Percentiles rank a stretch among this genome's conserved stretches.
Conservation (phyloP, 2,329 filamentous ascomycete species). For the Fusarium devonianum region DNA sequence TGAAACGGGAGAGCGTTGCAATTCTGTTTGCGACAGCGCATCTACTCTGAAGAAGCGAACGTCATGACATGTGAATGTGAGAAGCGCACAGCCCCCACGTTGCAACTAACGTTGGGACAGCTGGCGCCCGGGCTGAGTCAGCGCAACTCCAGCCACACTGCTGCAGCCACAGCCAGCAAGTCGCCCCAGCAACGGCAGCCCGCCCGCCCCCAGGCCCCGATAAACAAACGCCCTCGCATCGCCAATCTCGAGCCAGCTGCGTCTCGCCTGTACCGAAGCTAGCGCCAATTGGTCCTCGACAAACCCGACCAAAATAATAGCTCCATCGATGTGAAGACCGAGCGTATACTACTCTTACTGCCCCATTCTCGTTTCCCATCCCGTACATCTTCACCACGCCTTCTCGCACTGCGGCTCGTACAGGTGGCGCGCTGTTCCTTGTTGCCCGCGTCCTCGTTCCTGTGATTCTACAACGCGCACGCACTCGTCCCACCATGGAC, state of each 20-base stretch:
- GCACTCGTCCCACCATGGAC: slow-evolving; percentile 43
- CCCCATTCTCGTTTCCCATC: slow-evolving; percentile 1
- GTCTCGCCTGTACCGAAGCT: slow-evolving; percentile 26
- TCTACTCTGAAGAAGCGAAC: slow-evolving; percentile 9
- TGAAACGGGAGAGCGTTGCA: slow-evolving; percentile 23
- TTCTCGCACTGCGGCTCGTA: slow-evolving; percentile 33
- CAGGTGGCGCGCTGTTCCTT: slow-evolving; percentile 49
- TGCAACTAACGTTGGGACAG: slow-evolving; percentile 6
- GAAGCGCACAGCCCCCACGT: slow-evolving; percentile 24
- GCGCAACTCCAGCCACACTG: slow-evolving; percentile 1
- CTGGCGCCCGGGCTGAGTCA: slow-evolving; percentile 13
- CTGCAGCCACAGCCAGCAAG: slow-evolving; percentile 10
- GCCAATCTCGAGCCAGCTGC: slow-evolving; percentile 32
- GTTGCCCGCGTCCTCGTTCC: slow-evolving; percentile 43
- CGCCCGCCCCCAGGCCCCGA: slow-evolving; percentile 6
- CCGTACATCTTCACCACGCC: slow-evolving; percentile 34
- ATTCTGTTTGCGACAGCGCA: slow-evolving; percentile 34
- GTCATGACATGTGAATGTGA: slow-evolving; percentile 38
- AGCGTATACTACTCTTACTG: slow-evolving; percentile 16
- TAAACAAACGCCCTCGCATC: slow-evolving; percentile 41
- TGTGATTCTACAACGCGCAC: slow-evolving; percentile 33
- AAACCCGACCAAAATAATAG: slow-evolving; percentile 40
- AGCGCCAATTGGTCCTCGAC: slow-evolving; percentile 31
- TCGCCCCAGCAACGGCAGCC: slow-evolving; percentile 31
- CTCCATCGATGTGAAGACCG: slow-evolving; percentile 24